Conservation (phyloP, 495 filamentous ascomycete species). For the Durotheca rogersii region DNA sequence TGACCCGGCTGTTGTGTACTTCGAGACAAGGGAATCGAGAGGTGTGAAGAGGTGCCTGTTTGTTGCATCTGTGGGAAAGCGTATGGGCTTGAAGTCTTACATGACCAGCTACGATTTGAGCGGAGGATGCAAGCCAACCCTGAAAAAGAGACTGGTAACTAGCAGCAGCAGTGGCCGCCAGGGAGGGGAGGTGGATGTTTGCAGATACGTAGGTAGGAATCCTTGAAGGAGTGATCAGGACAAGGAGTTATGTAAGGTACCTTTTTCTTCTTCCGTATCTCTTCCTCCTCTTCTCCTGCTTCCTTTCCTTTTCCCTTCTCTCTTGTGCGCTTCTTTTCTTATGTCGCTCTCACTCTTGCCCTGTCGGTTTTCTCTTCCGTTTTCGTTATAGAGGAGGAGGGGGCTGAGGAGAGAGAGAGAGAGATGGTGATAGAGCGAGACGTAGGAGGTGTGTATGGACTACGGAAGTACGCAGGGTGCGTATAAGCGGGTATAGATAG, state of each 20-base stretch:
- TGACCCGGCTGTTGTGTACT: slow-evolving; percentile 35
- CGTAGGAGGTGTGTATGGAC: too few species aligned
- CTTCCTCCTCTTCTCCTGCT: slow-evolving; percentile 2
- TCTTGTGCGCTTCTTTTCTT: too few species aligned
- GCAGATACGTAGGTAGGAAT: slow-evolving; percentile 29
- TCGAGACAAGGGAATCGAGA: slow-evolving; percentile 34
- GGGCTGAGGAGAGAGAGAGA: too few species aligned
- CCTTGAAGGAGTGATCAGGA: slow-evolving; percentile 23
- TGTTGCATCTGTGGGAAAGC: slow-evolving; percentile 33
- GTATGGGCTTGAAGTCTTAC: slow-evolving; percentile 32
- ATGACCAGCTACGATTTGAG: slow-evolving; percentile 37
- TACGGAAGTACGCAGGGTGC: too few species aligned
- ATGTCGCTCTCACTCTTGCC: too few species aligned
- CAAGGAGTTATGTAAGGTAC: slow-evolving; percentile 21
- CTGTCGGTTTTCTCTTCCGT: too few species aligned
- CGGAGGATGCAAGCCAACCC: slow-evolving; percentile 33
- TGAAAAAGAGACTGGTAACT: slow-evolving; percentile 35
- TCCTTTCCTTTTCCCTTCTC: slow-evolving; percentile 5
- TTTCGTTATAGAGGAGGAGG: too few species aligned
- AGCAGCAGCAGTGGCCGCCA: slow-evolving; percentile 33
- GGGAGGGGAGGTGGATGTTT: slow-evolving; percentile 32
- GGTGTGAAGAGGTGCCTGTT: slow-evolving; percentile 30
- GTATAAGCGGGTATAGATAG: too few species aligned
- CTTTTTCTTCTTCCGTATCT: slow-evolving; percentile 10
- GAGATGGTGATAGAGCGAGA: too few species aligned